These are phyloP conservation scores for Fusarium clavum DNA, from an alignment of 2,329 filamentous ascomycete genomes.

Conservation along the genomic window DNA sequence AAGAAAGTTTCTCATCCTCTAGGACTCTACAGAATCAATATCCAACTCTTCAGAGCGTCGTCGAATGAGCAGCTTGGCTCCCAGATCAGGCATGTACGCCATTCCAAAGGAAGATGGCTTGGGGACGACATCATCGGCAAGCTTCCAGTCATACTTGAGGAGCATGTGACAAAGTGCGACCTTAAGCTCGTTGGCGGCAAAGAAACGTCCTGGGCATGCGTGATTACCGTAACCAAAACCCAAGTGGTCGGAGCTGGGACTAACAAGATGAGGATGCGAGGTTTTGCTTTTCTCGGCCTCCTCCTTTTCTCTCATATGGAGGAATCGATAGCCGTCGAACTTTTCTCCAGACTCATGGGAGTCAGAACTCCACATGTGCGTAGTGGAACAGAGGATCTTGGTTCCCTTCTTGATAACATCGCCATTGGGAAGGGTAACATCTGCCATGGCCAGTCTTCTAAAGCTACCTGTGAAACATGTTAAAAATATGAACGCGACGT, in stretches of 20 bases:
- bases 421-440: constrained; percentile 18
- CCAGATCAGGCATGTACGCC: neutral
- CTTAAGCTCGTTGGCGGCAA: constrained; percentile 65
- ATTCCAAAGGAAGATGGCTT: neutral
- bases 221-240: constrained; percentile 67
- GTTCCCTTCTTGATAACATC: constrained; percentile 16
- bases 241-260: constrained; percentile 60
- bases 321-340: constrained; percentile 62
- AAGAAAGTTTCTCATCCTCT: neutral
- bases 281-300: constrained; percentile 34
- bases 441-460: neutral
- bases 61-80: neutral
- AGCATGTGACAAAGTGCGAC: constrained; percentile 62
- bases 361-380: neutral
- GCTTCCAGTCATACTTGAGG: constrained; percentile 59
- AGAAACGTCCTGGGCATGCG: constrained; percentile 65
- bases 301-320: constrained; percentile 52
- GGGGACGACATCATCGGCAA: neutral
- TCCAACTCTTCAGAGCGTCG: neutral
- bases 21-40: neutral
- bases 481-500: rapidly evolving
- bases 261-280: constrained; percentile 57
- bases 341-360: constrained; percentile 20
- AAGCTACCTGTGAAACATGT: neutral
- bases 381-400: neutral